Evolutionary conservation across 1,284 basidiomycete species (phyloP).

Genomic region (Fomitiporia mediterranea): DNA sequence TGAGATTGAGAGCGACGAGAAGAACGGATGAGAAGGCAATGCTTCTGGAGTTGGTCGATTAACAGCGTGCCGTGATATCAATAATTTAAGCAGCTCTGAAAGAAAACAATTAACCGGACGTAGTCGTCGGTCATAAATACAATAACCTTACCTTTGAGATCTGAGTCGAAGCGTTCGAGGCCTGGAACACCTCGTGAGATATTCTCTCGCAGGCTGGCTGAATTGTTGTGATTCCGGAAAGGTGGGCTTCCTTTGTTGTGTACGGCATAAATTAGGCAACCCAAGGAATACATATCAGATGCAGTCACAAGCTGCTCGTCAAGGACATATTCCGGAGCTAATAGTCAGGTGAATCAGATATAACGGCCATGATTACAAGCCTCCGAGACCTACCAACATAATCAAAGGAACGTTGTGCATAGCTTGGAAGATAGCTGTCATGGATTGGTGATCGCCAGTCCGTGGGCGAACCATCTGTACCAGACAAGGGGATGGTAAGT

Average conservation of each 20-base stretch:
- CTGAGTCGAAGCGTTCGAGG: slow-evolving; percentile 58
- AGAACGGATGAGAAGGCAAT: slow-evolving; percentile 83
- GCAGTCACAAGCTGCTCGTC: slow-evolving; percentile 83
- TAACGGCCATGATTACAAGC: not conserved
- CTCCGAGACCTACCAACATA: slow-evolving; percentile 68
- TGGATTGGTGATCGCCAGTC: slow-evolving; percentile 88
- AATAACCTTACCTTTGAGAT: slow-evolving; percentile 55
- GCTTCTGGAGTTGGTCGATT: slow-evolving; percentile 72
- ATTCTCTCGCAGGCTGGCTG: slow-evolving; percentile 76
- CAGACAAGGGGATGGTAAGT: slow-evolving; percentile 75
- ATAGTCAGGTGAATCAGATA: not conserved
- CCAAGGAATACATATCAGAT: slow-evolving; percentile 94
- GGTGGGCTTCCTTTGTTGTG: slow-evolving; percentile 88
- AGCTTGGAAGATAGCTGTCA: slow-evolving; percentile 75
- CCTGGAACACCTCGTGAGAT: slow-evolving; percentile 62
- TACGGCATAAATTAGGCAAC: slow-evolving; percentile 85
- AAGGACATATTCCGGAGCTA: slow-evolving; percentile 92
- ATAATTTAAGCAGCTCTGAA: slow-evolving; percentile 68
- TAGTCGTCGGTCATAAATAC: not conserved
- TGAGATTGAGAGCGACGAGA: slow-evolving; percentile 94
- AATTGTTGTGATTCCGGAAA: slow-evolving; percentile 83
- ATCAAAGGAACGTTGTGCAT: slow-evolving; percentile 90
- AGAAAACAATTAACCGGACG: not conserved
- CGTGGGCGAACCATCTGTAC: slow-evolving; percentile 67
- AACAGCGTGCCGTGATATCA: slow-evolving; percentile 76